Evolutionary conservation across 2,329 filamentous ascomycete species (phyloP).

Genomic region (Lachnellula cervina): DNA sequence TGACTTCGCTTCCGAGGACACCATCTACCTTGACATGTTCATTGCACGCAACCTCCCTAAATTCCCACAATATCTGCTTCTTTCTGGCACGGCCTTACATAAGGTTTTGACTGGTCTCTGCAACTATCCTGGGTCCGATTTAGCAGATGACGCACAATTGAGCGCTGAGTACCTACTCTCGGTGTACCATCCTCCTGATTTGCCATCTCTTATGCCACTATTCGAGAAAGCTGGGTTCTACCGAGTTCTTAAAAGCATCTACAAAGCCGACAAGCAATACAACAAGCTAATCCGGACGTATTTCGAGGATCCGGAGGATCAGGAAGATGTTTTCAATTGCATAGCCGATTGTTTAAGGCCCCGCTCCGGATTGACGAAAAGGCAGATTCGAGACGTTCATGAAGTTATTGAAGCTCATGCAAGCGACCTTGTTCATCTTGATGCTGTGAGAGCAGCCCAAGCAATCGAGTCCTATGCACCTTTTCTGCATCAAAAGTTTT

Average conservation of each 20-base stretch:
- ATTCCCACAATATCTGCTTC: slow-evolving; percentile 89
- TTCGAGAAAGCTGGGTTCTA: slow-evolving; percentile 81
- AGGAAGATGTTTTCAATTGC: slow-evolving; percentile 70
- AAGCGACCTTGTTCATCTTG: slow-evolving; percentile 50
- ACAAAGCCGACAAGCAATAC: slow-evolving; percentile 74
- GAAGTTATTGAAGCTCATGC: slow-evolving; percentile 54
- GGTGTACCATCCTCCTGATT: slow-evolving; percentile 83
- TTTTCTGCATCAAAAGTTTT: slow-evolving; percentile 50
- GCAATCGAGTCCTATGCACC: slow-evolving; percentile 52
- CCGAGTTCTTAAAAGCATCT: slow-evolving; percentile 85
- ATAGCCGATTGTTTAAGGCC: slow-evolving; percentile 69
- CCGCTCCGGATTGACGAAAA: slow-evolving; percentile 56
- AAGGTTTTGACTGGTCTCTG: slow-evolving; percentile 79
- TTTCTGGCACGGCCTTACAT: slow-evolving; percentile 81
- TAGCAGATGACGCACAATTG: slow-evolving; percentile 92
- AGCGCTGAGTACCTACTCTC: slow-evolving; percentile 94
- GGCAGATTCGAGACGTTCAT: slow-evolving; percentile 69
- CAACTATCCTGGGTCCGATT: slow-evolving; percentile 71
- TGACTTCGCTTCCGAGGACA: slow-evolving; percentile 74
- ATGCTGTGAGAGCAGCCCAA: slow-evolving; percentile 51
- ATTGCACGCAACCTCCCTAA: slow-evolving; percentile 93
- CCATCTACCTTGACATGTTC: slow-evolving; percentile 97
- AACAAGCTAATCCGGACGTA: slow-evolving; percentile 73
- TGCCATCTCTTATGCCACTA: slow-evolving; percentile 68
- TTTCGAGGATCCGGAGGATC: slow-evolving; percentile 78